These are phyloP conservation scores for Terfezia boudieri DNA, from an alignment of 495 filamentous ascomycete species.

Conservation along the genomic window DNA sequence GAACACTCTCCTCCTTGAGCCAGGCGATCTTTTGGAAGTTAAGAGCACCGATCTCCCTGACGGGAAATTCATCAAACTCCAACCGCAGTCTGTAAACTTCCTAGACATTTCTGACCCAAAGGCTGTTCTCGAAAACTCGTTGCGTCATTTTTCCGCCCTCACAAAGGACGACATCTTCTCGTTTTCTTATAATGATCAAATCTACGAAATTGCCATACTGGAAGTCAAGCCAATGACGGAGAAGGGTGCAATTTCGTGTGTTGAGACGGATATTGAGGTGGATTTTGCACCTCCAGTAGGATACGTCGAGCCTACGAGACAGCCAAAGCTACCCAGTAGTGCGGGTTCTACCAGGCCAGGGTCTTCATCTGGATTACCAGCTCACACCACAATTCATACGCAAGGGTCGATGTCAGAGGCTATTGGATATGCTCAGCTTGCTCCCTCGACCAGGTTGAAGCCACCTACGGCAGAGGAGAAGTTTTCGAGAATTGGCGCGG, in stretches of 20 bases:
- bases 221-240: conserved; percentile 62
- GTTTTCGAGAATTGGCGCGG: conserved; percentile 50
- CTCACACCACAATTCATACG: conserved; percentile 35
- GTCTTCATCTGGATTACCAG: conserved; percentile 20
- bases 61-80: conserved; percentile 81
- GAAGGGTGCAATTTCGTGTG: conserved; percentile 64
- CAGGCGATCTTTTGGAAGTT: conserved; percentile 82
- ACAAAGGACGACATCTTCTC: conserved; percentile 85
- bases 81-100: conserved; percentile 76
- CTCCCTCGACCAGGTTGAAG: conserved; percentile 45
- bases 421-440: conserved; percentile 92
- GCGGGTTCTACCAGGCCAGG: conserved; percentile 43
- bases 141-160: conserved; percentile 81
- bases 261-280: conserved; percentile 86
- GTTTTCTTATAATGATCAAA: conserved; percentile 81
- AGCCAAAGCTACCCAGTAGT: conserved; percentile 23
- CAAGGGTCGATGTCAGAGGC: conserved; percentile 89
- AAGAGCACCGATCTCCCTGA: conserved; percentile 79
- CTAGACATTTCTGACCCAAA: conserved; percentile 93
- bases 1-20: conserved; percentile 68
- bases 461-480: conserved; percentile 37
- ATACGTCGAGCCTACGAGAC: conserved; percentile 67
- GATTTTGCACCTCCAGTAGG: conserved; percentile 89
- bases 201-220: conserved; percentile 76
- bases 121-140: conserved; percentile 90